Evolutionary conservation across 73 alveolate species (phyloP), one percentile per base, ranked within the genome.

Genomic region (Tetrahymena thermophila): DNA sequence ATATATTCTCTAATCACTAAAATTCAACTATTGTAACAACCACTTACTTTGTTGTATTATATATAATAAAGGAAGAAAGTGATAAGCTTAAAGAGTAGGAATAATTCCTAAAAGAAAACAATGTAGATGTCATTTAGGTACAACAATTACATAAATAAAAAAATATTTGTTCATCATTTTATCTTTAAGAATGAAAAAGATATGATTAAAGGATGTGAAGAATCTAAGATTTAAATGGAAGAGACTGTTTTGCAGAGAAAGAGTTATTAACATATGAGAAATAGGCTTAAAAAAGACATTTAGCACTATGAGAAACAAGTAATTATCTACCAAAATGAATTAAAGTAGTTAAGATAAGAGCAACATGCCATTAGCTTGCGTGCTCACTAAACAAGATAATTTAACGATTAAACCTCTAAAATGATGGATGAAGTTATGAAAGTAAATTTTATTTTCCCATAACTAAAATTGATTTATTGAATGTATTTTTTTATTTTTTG

Each of bases 251-350:
- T 96, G 96, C 89, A 94, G 43, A 96, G 95, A 84, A 94, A 96
- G 84, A 94, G 98, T 50, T 98, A 98, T 85, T 34, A 56, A 85
- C 98, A 98, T 94, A 96, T 98, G 96, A 94, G 98, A 42, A 98
- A 96, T 84, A 94, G 99, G 89, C 84, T 98, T 94, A 98, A 97
- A 95, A 97, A 98, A 93, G 99, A 98, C 96, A 94, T 97, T 9
- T 93, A 98, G 44, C 97, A 99, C 43, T 94, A 96, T 85, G 57
- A 98, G 93, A 94, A 95, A 44, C 84, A 85, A 93, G 95, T 98
- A n/a, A 98, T 96, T 85, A 97, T 96, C 56, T 37, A 97, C 93
- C 43, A 40, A 28, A 98, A 95, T 56, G 95, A 97, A 13, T 57
- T 94, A 94, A 97, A 96, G 55, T 50, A 85, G 19, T 95, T 96